Evolutionary conservation across 208 protist genomes (phyloP).

Genomic region (Leishmania tarentolae): DNA sequence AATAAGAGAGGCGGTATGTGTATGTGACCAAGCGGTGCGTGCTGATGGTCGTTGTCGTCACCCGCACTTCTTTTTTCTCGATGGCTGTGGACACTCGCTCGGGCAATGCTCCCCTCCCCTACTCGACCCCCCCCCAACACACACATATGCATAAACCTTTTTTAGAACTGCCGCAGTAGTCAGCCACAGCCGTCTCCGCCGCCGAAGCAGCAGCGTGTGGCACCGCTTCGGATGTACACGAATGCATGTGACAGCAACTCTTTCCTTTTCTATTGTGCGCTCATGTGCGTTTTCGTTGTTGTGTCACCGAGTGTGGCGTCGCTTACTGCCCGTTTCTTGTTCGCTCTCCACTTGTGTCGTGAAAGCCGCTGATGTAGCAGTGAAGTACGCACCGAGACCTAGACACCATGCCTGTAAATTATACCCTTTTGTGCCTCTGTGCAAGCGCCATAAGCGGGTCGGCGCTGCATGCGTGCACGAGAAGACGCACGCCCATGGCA

Average conservation of each 20-base stretch:
- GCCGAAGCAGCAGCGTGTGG: background rate
- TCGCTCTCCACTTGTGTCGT: background rate
- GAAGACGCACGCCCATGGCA: background rate
- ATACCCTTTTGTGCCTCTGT: background rate
- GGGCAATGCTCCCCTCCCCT: background rate
- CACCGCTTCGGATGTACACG: background rate
- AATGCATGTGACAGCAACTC: background rate
- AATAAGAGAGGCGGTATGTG: background rate
- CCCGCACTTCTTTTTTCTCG: background rate
- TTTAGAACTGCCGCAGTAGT: background rate
- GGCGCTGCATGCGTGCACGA: background rate
- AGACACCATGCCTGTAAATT: background rate
- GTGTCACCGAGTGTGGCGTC: background rate
- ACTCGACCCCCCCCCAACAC: background rate
- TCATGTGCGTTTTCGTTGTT: background rate
- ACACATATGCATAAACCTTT: background rate
- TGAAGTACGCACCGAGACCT: background rate
- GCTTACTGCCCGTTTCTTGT: background rate
- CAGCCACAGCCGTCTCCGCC: background rate
- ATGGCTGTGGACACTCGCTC: background rate
- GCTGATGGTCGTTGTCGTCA: background rate
- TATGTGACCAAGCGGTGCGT: background rate
- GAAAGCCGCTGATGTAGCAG: background rate
- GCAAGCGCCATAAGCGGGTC: no score
- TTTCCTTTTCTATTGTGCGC: background rate